These are phyloP conservation scores for Beauveria pseudobassiana DNA, from an alignment of 2,329 filamentous ascomycete genomes.

Conservation along the genomic window DNA sequence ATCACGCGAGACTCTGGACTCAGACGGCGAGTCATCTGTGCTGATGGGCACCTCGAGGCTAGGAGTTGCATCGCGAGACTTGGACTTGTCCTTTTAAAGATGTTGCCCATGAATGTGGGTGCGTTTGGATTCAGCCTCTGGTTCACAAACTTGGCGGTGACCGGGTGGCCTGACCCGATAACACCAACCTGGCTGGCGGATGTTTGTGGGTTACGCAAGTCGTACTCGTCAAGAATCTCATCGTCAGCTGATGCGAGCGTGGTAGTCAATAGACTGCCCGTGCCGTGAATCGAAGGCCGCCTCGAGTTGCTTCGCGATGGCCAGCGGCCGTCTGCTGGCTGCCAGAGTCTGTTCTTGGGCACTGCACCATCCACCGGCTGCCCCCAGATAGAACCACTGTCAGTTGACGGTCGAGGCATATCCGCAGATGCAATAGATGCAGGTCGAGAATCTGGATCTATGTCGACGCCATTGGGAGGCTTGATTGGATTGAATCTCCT, in stretches of 20 bases:
- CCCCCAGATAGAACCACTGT: constrained; percentile 70
- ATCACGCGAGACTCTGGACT: constrained; percentile 49
- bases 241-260: constrained; percentile 57
- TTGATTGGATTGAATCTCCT: constrained; percentile 40
- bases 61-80: constrained; percentile 27
- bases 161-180: constrained; percentile 70
- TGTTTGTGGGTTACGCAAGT: constrained; percentile 42
- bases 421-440: constrained; percentile 62
- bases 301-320: constrained; percentile 63
- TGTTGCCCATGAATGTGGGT: constrained; percentile 73
- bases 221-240: constrained; percentile 53
- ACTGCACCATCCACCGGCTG: constrained; percentile 38
- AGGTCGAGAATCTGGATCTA: constrained; percentile 55
- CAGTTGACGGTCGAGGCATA: constrained; percentile 69
- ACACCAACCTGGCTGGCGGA: constrained; percentile 55
- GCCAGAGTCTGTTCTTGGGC: constrained; percentile 59
- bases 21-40: constrained; percentile 42
- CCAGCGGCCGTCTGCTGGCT: constrained; percentile 46
- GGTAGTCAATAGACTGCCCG: constrained; percentile 55
- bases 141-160: constrained; percentile 36
- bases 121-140: constrained; percentile 78
- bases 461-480: constrained; percentile 45
- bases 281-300: constrained; percentile 73
- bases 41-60: constrained; percentile 29
- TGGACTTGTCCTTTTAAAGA: constrained; percentile 44